These are phyloP conservation scores for Catharanthus roseus DNA, from an alignment of 257 asterid species.

Conservation along the genomic window DNA sequence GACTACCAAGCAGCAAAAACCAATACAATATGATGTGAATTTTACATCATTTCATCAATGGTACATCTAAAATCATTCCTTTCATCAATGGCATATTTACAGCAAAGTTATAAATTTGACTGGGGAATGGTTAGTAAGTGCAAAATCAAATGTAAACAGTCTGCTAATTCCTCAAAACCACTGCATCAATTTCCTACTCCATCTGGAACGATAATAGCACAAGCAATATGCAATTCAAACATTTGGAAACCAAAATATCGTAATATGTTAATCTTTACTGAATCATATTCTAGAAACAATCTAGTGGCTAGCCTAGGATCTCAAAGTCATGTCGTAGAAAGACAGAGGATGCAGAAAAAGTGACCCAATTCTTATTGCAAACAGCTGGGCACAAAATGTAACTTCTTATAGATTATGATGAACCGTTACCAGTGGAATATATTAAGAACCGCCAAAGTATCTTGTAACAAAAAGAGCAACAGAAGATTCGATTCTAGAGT, in stretches of 20 bases:
- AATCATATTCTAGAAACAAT: background rate
- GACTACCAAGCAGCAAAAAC: too few species aligned
- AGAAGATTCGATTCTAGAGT: too few species aligned
- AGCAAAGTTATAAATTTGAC: background rate
- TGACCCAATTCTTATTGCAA: background rate
- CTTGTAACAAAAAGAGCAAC: too few species aligned
- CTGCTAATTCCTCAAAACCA: background rate
- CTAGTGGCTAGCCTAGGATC: background rate
- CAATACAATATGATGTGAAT: too few species aligned
- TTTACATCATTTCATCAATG: too few species aligned
- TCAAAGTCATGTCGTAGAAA: background rate
- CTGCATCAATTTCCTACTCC: background rate
- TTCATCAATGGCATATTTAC: background rate
- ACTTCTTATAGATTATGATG: too few species aligned
- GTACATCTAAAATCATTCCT: too few species aligned
- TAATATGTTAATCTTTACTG: background rate
- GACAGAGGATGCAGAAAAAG: background rate
- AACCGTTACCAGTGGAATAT: background rate
- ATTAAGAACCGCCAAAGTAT: background rate
- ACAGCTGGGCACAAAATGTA: background rate
- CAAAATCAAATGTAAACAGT: background rate
- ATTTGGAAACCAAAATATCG: background rate
- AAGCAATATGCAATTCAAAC: background rate
- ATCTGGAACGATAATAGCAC: background rate
- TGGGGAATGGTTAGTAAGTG: background rate